phyloP scores from a whole-genome alignment of 306 rosid species.

The Sindora glabra region DNA sequence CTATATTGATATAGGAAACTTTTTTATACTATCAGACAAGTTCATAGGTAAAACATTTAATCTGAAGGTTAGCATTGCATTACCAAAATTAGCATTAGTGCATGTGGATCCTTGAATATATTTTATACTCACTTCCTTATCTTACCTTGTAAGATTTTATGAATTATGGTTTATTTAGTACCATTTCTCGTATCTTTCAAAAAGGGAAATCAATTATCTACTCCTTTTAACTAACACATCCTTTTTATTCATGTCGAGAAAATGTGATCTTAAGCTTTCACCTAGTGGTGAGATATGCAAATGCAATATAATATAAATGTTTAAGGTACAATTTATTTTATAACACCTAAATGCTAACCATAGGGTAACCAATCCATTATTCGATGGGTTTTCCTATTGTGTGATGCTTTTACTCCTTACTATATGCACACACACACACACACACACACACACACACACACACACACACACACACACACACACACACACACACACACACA shows the following conservation, averaged over 20 bases:
- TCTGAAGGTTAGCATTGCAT: no score
- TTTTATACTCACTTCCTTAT: neutral
- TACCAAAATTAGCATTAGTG: no score
- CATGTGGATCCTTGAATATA: no score
- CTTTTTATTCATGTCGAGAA: conserved; percentile 50
- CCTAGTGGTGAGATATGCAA: conserved; percentile 98
- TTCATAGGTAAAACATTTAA: no score
- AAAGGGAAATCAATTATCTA: neutral
- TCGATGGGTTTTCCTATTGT: no score
- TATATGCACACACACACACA: no score
- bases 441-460: no score
- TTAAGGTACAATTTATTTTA: conserved; percentile 55
- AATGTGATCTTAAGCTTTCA: conserved; percentile 98
- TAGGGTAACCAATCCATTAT: no score
- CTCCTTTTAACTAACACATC: neutral
- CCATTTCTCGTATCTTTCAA: neutral
- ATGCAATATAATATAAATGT: conserved; percentile 95
- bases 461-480: no score
- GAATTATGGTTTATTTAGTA: neutral
- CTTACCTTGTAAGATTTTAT: neutral
- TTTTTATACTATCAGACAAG: neutral
- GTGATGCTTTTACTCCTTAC: no score
- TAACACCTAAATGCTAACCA: no score
- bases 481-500: no score
- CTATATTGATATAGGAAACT: neutral